phyloP scores from a whole-genome alignment of 441 rosid genomes.

The Aquilaria agallochum region DNA sequence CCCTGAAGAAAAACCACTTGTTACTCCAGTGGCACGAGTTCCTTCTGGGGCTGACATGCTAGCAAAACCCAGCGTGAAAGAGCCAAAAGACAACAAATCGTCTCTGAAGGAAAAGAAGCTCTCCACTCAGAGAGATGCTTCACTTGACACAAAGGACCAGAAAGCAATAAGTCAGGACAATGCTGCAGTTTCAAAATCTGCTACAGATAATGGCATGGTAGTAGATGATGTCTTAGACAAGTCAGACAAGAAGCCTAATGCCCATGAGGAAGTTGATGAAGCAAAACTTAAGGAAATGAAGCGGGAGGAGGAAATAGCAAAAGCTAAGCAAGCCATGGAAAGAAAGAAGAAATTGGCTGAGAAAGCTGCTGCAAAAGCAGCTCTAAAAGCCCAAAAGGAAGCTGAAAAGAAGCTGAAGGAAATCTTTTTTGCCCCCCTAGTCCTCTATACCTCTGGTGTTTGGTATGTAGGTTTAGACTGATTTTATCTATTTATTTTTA shows the following conservation, averaged over 20 bases:
- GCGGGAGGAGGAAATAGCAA: constrained; percentile 79
- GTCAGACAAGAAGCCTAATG: constrained; percentile 29
- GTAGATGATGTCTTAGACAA: constrained; percentile 38
- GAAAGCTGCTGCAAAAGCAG: constrained; percentile 84
- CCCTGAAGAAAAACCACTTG: constrained; percentile 82
- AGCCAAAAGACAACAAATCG: constrained; percentile 27
- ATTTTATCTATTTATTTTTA: constrained; percentile 2
- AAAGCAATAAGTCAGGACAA: constrained; percentile 31
- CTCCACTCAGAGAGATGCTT: constrained; percentile 27
- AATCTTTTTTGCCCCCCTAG: constrained; percentile 17
- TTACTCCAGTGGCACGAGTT: constrained; percentile 25
- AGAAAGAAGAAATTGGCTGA: constrained; percentile 94
- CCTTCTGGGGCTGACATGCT: constrained; percentile 35
- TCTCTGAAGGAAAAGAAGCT: constrained; percentile 30
- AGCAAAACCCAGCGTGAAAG: constrained; percentile 39
- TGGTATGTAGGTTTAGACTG: constrained; percentile 3
- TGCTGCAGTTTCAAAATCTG: constrained; percentile 27
- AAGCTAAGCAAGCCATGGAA: constrained; percentile 82
- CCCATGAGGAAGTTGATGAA: constrained; percentile 41
- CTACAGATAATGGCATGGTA: constrained; percentile 25
- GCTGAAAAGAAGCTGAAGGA: constrained; percentile 91
- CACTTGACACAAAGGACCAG: constrained; percentile 32
- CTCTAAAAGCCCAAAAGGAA: constrained; percentile 80
- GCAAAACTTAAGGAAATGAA: constrained; percentile 74
- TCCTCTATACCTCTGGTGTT: neutral